A percentile compares a stretch with the other conserved stretches of the same genome.
phyloP scores from a whole-genome alignment of 2,329 filamentous ascomycete genomes.

The Dactylonectria macrodidyma region DNA sequence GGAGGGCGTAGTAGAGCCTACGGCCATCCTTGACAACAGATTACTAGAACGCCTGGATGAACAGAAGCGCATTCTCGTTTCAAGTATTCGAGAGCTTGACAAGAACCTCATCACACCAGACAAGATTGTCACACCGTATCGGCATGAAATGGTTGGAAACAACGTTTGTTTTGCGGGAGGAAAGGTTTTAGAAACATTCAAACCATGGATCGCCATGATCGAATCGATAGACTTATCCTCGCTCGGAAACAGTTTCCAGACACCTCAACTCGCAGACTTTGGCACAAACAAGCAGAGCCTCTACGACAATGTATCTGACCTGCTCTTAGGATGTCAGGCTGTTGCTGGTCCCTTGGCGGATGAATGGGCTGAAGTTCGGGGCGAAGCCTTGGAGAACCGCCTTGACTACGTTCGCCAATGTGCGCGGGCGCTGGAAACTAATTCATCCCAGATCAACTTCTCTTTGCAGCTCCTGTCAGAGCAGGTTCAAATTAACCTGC shows the following conservation, averaged over 20 bases:
- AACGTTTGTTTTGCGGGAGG: constrained; percentile 84
- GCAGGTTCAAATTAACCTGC: constrained; percentile 74
- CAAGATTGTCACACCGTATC: constrained; percentile 84
- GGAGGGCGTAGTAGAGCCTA: constrained; percentile 80
- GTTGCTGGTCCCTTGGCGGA: constrained; percentile 93
- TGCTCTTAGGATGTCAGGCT: constrained; percentile 88
- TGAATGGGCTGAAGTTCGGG: constrained; percentile 95
- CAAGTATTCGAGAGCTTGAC: constrained; percentile 88
- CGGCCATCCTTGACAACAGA: constrained; percentile 79
- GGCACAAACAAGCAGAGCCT: constrained; percentile 91
- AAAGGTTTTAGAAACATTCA: constrained; percentile 89
- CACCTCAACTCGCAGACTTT: constrained; percentile 89
- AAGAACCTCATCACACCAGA: constrained; percentile 84
- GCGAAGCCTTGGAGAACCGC: constrained; percentile 89
- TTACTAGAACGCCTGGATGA: constrained; percentile 89
- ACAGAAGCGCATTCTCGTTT: constrained; percentile 86
- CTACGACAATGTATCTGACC: constrained; percentile 93
- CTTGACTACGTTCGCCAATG: constrained; percentile 85
- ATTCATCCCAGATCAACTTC: constrained; percentile 89
- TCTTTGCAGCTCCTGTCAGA: constrained; percentile 90
- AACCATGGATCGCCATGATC: constrained; percentile 89
- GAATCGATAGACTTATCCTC: constrained; percentile 93
- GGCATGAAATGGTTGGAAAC: constrained; percentile 86
- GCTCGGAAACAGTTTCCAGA: constrained; percentile 83
- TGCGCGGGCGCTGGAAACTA: constrained; percentile 85